Evolutionary conservation across 768 basidiomycete species (phyloP).

Genomic region (Crassisporium funariophilum): DNA sequence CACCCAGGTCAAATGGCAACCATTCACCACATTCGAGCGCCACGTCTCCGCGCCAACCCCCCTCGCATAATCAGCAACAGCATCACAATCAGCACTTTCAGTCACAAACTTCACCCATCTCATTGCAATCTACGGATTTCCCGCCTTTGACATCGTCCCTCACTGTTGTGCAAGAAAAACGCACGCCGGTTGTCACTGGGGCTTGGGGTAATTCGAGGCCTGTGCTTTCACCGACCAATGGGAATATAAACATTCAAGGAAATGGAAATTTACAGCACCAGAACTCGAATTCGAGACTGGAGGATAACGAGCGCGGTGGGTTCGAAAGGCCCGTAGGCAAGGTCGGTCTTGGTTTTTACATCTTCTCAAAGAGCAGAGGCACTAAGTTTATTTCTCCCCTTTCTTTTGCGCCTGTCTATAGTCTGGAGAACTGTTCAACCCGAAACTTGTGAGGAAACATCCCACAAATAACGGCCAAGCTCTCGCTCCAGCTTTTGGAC

Average conservation of each 20-base stretch:
- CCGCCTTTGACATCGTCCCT: constrained; percentile 64
- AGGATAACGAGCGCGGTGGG: constrained; percentile 6
- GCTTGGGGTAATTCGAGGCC: constrained; percentile 72
- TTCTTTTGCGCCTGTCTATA: constrained; percentile 8
- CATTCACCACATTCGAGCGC: no score
- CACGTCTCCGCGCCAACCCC: constrained; percentile 29
- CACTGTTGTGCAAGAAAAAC: constrained; percentile 48
- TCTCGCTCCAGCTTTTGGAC: constrained; percentile 10
- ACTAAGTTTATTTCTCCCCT: background rate
- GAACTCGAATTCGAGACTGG: constrained; percentile 16
- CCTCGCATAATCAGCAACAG: constrained; percentile 23
- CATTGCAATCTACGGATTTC: constrained; percentile 65
- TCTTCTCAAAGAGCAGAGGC: background rate
- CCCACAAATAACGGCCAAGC: constrained; percentile 17
- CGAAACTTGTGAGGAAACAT: constrained; percentile 24
- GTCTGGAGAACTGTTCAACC: constrained; percentile 22
- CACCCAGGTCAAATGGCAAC: constrained; percentile 29
- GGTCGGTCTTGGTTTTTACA: constrained; percentile 12
- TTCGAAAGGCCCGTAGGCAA: constrained; percentile 7
- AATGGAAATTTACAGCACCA: constrained; percentile 10
- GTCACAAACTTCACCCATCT: constrained; percentile 38
- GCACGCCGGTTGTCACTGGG: constrained; percentile 55
- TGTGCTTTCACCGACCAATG: constrained; percentile 44
- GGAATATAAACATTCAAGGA: constrained; percentile 15
- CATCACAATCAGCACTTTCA: background rate